Evolutionary conservation across 2,329 filamentous ascomycete species (phyloP).

Genomic region (Fusarium sp.): DNA sequence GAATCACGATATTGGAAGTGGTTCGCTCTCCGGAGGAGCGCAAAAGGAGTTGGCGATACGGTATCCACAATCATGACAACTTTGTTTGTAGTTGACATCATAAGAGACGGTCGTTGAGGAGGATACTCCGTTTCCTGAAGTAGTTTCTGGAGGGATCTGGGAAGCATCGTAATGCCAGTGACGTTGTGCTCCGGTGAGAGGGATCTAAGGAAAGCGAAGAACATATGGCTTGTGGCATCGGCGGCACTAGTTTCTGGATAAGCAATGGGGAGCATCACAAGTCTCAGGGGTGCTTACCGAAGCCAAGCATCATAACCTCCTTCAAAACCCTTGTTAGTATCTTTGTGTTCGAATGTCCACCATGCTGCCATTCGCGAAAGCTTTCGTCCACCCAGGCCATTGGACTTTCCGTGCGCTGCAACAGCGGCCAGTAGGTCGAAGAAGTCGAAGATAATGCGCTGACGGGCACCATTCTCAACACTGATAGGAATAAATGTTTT

Average conservation of each 20-base stretch:
- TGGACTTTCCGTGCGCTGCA: constrained; percentile 90
- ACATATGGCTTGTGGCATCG: constrained; percentile 94
- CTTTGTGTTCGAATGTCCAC: constrained; percentile 96
- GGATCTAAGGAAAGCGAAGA: constrained; percentile 96
- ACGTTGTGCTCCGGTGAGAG: constrained; percentile 81
- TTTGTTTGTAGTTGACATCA: constrained; percentile 84
- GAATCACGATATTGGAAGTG: constrained; percentile 96
- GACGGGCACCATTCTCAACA: constrained; percentile 85
- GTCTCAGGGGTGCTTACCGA: constrained; percentile 60
- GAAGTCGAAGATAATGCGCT: constrained; percentile 93
- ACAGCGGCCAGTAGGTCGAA: constrained; percentile 93
- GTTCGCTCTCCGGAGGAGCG: constrained; percentile 87
- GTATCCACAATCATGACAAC: constrained; percentile 97
- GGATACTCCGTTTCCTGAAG: constrained; percentile 95
- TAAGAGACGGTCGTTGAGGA: constrained; percentile 77
- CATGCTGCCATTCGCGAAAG: constrained; percentile 94
- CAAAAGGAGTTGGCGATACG: constrained; percentile 93
- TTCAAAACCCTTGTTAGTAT: constrained; percentile 91
- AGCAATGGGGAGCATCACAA: constrained; percentile 21
- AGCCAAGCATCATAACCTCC: constrained; percentile 92
- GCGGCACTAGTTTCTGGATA: constrained; percentile 71
- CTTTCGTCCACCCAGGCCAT: constrained; percentile 92
- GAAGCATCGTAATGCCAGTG: constrained; percentile 84
- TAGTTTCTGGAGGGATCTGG: constrained; percentile 89
- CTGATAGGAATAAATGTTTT: constrained; percentile 95